Evolutionary conservation across 495 filamentous ascomycete species (phyloP).

Genomic region (Penicillium cinerascens): DNA sequence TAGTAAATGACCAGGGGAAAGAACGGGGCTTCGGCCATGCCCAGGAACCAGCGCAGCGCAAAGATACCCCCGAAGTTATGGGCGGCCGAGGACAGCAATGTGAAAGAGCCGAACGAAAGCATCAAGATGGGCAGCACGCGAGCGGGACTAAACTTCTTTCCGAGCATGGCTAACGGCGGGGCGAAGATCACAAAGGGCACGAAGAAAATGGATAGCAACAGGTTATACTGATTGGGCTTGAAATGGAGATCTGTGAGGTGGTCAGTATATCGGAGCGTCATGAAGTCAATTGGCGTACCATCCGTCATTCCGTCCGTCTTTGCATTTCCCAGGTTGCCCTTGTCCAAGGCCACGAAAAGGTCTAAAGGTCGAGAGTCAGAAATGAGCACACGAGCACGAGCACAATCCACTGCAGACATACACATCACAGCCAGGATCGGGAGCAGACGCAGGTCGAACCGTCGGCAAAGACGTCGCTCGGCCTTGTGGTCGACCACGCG

Average conservation of each 20-base stretch:
- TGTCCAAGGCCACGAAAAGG: constrained; percentile 60
- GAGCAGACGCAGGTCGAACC: constrained; percentile 60
- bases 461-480: constrained; percentile 58
- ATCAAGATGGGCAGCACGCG: constrained; percentile 61
- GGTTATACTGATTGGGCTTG: constrained; percentile 62
- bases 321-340: constrained; percentile 65
- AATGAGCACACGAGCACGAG: background rate
- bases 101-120: constrained; percentile 59
- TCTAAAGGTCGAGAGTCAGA: constrained; percentile 22
- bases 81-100: constrained; percentile 50
- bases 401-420: constrained; percentile 19
- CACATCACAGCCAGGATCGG: constrained; percentile 64
- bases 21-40: constrained; percentile 68
- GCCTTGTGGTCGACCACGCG: constrained; percentile 45
- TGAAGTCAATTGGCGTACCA: constrained; percentile 27
- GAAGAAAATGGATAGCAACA: constrained; percentile 67
- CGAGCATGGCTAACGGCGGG: constrained; percentile 59
- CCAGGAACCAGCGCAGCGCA: constrained; percentile 49
- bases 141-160: constrained; percentile 61
- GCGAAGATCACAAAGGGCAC: constrained; percentile 66
- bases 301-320: constrained; percentile 57
- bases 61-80: constrained; percentile 62
- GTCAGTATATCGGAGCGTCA: background rate
- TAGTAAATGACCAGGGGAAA: constrained; percentile 63
- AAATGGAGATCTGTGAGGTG: constrained; percentile 47